These are phyloP conservation scores for Penicillium cinerascens DNA, from an alignment of 495 filamentous ascomycete genomes.

Conservation along the genomic window DNA sequence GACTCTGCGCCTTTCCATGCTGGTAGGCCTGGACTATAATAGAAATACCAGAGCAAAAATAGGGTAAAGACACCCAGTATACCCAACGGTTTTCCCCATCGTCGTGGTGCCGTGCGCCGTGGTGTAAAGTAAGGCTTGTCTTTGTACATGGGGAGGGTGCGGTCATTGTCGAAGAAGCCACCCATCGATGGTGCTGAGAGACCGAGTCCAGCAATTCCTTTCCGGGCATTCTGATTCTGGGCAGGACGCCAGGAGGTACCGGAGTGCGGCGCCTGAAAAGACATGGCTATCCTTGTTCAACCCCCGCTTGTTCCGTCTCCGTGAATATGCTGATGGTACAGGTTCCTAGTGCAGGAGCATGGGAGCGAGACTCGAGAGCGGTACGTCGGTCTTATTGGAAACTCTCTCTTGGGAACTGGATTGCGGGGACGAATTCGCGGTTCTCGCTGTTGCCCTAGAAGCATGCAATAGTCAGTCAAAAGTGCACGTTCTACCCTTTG, in stretches of 20 bases:
- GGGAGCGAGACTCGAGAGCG: not conserved
- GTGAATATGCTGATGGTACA: not conserved
- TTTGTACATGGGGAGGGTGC: slow-evolving; percentile 91
- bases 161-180: slow-evolving; percentile 52
- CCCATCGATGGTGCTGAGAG: slow-evolving; percentile 35
- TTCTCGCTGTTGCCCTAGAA: not conserved
- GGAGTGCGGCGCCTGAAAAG: slow-evolving; percentile 14
- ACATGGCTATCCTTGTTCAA: slow-evolving; percentile 12
- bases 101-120: slow-evolving; percentile 38
- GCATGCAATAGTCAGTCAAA: not conserved
- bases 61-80: slow-evolving; percentile 33
- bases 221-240: slow-evolving; percentile 44
- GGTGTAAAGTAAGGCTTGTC: slow-evolving; percentile 78
- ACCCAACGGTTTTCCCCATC: slow-evolving; percentile 24
- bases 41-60: slow-evolving; percentile 42
- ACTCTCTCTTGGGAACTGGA: slow-evolving; percentile 2
- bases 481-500: not conserved
- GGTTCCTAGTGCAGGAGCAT: slow-evolving; percentile 10
- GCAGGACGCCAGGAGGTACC: slow-evolving; percentile 19
- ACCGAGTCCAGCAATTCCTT: slow-evolving; percentile 38
- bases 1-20: slow-evolving; percentile 9
- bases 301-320: not conserved
- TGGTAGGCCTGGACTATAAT: slow-evolving; percentile 30
- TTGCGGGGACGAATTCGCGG: slow-evolving; percentile 1
- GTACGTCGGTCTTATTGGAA: not conserved